phyloP scores from a whole-genome alignment of 2,329 filamentous ascomycete genomes.

The Rhexocercosporidium sp. region DNA sequence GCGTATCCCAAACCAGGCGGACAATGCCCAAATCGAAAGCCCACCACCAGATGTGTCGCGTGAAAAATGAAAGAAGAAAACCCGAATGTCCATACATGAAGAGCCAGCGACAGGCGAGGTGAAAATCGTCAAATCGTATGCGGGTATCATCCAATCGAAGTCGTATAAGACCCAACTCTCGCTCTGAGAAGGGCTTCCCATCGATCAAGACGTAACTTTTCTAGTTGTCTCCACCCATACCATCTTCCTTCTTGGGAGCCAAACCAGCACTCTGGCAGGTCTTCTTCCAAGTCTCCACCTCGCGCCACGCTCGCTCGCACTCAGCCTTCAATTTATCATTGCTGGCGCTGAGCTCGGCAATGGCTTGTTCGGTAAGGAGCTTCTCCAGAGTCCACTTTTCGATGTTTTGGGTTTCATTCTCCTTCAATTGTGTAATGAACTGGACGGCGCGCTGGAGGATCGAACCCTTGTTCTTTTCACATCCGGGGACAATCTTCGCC shows the following conservation, averaged over 20 bases:
- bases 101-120: constrained; percentile 32
- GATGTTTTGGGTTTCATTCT: constrained; percentile 92
- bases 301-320: constrained; percentile 77
- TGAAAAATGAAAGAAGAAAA: constrained; percentile 10
- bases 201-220: constrained; percentile 34
- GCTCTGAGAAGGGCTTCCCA: constrained; percentile 35
- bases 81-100: constrained; percentile 39
- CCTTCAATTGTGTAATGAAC: constrained; percentile 93
- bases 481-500: constrained; percentile 95
- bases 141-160: constrained; percentile 40
- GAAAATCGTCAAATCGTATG: constrained; percentile 39
- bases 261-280: constrained; percentile 66
- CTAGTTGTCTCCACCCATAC: constrained; percentile 37
- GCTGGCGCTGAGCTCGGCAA: constrained; percentile 83
- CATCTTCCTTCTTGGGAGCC: constrained; percentile 52
- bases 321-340: constrained; percentile 88
- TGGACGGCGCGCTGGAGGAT: constrained; percentile 92
- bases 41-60: background rate
- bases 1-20: background rate
- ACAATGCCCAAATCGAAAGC: constrained; percentile 11
- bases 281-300: constrained; percentile 80
- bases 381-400: constrained; percentile 95
- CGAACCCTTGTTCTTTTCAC: constrained; percentile 98
- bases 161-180: constrained; percentile 30
- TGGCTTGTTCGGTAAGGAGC: constrained; percentile 85